Evolutionary conservation across 768 basidiomycete genomes (phyloP), one percentile per base, ranked within the genome.

Genomic region (Artomyces pyxidatus): DNA sequence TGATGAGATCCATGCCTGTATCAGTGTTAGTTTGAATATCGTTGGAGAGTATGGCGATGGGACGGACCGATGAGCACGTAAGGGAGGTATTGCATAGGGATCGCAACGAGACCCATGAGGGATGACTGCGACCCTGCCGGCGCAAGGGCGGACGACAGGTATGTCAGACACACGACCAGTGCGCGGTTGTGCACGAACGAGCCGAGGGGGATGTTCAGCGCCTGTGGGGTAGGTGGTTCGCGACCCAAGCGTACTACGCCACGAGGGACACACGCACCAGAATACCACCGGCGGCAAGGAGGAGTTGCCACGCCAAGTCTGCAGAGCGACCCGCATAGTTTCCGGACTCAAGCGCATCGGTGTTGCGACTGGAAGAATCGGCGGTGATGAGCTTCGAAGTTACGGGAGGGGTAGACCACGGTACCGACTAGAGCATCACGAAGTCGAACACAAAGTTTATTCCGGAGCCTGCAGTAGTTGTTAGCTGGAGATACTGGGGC

Each of bases 251-350:
- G 25, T 16, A 32, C 2, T 22, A 42, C 32, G 32, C 45, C 4
- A 54, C 48, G 21, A 37, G 56, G 10, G 47, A 14, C n/a, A 17
- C 19, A 69, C 83, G 51, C 62, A 89, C 86, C 27, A 88, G 65
- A 29, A 90, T 81, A 10, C 68, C 68, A 25, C 65, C 64, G 37
- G 72, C 66, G 8, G 81, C 76, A 44, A 81, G 64, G 50, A 80
- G 59, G 14, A 83, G 71, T 57, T 90, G 87, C 76, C 81, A 90
- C 16, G 85, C 85, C 39, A 85, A 75, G 65, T 92, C 88, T 3
- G 85, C 76, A 0, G 86, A 85, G 42, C 77, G 75, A 4, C 70
- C 63, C 0, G 61, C 54, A 59, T 79, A 92, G 37, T 80, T 72
- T 4, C 70, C 68, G 12, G 70, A 66, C 65, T 93, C 90, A 3